phyloP scores from a whole-genome alignment of 148 eudicot species.

The Silene latifolia region DNA sequence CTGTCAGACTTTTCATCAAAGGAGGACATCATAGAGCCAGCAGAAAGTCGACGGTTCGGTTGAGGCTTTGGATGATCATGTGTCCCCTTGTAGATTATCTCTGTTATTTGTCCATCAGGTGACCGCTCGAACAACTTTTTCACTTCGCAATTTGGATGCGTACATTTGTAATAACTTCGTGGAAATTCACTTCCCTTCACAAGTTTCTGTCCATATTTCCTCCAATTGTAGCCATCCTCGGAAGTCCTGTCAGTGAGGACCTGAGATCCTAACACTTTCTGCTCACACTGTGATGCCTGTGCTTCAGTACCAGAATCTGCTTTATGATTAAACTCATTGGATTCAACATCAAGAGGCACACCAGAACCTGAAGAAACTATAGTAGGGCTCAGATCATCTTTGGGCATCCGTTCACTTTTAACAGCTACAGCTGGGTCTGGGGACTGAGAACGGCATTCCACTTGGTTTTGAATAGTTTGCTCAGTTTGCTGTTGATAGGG shows the following conservation, averaged over 20 bases:
- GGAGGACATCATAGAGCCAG: conserved; percentile 69
- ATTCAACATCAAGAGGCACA: conserved; percentile 37
- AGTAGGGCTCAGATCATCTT: conserved; percentile 31
- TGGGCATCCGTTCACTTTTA: conserved; percentile 40
- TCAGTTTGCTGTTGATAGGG: conserved; percentile 41
- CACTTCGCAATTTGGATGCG: conserved; percentile 93
- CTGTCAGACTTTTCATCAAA: conserved; percentile 70
- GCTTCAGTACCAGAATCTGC: conserved; percentile 33
- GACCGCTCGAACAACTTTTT: conserved; percentile 94
- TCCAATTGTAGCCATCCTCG: conserved; percentile 98
- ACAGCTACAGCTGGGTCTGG: conserved; percentile 36
- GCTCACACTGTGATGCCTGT: conserved; percentile 48
- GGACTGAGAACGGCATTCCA: conserved; percentile 38
- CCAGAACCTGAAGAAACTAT: conserved; percentile 28
- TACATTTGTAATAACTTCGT: conserved; percentile 96
- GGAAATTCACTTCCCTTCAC: conserved; percentile 98
- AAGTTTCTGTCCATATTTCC: conserved; percentile 97
- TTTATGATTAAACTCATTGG: conserved; percentile 40
- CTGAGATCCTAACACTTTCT: conserved; percentile 43
- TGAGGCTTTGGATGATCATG: conserved; percentile 99
- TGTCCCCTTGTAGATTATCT: conserved; percentile 86
- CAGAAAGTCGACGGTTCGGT: conserved; percentile 72
- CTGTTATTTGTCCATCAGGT: conserved; percentile 79
- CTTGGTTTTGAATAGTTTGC: conserved; percentile 37
- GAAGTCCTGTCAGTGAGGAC: conserved; percentile 65